phyloP scores from a whole-genome alignment of 169 alveolate genomes.

The Eimeria necatrix region DNA sequence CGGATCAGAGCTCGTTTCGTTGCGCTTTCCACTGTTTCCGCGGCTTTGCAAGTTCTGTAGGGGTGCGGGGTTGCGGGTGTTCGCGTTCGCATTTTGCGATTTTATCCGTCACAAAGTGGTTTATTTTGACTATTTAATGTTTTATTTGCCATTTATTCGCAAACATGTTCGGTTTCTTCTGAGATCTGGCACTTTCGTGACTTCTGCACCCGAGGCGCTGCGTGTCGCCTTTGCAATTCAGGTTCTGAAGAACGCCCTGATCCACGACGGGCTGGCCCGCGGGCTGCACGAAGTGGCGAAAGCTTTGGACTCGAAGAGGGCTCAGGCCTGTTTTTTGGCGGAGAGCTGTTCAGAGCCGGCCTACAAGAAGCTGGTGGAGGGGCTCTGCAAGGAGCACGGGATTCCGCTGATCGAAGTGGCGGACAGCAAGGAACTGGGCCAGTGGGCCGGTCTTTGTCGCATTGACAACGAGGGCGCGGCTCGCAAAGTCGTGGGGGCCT shows the following conservation, averaged over 20 bases:
- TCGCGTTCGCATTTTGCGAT: no score
- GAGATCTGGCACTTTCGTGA: no score
- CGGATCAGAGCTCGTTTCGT: no score
- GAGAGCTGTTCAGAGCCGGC: constrained; percentile 96
- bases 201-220: neutral
- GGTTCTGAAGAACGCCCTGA: constrained; percentile 93
- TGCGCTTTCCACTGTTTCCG: no score
- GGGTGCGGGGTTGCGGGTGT: no score
- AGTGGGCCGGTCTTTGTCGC: constrained; percentile 98
- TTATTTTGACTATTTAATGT: neutral
- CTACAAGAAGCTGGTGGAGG: constrained; percentile 95
- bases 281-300: constrained; percentile 97
- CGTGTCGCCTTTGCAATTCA: neutral
- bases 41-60: no score
- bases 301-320: constrained; percentile 96
- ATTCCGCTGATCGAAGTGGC: constrained; percentile 96
- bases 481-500: constrained; percentile 97
- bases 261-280: constrained; percentile 95
- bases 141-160: neutral
- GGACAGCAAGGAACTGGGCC: constrained; percentile 96
- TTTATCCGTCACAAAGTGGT: no score
- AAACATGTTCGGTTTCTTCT: no score
- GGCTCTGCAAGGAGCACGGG: constrained; percentile 91
- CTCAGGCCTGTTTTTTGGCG: constrained; percentile 96
- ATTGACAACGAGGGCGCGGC: constrained; percentile 96